Percentiles rank a stretch among this genome's conserved stretches.
Conservation (phyloP, 2,329 filamentous ascomycete species). For the Aspergillus cejpii region DNA sequence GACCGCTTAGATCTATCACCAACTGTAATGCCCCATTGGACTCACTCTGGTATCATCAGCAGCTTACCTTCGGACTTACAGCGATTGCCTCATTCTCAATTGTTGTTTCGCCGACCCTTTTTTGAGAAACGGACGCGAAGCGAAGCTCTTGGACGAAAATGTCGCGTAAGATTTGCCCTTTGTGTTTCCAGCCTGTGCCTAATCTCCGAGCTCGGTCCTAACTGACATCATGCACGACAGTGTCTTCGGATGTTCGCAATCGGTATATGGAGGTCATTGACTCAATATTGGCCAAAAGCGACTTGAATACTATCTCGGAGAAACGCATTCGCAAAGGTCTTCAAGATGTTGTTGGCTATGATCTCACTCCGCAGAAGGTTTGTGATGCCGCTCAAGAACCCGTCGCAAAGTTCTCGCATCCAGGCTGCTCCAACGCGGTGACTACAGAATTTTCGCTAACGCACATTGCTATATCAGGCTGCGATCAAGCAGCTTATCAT, state of each 20-base stretch:
- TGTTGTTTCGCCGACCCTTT: not conserved
- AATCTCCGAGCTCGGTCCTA: slow-evolving; percentile 14
- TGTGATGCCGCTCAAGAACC: slow-evolving; percentile 10
- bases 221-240: slow-evolving; percentile 31
- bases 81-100: slow-evolving; percentile 12
- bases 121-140: slow-evolving; percentile 3
- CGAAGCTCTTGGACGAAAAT: slow-evolving; percentile 22
- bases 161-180: slow-evolving; percentile 32
- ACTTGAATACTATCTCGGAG: slow-evolving; percentile 58
- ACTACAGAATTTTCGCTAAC: slow-evolving; percentile 12
- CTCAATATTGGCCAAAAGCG: slow-evolving; percentile 53
- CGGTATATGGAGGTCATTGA: slow-evolving; percentile 56
- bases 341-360: slow-evolving; percentile 54
- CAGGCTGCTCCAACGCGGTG: not conserved
- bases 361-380: slow-evolving; percentile 58
- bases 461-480: slow-evolving; percentile 41
- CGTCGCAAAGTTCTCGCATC: slow-evolving; percentile 7
- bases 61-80: not conserved
- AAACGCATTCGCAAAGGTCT: slow-evolving; percentile 60
- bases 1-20: slow-evolving; percentile 15
- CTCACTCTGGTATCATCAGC: slow-evolving; percentile 3
- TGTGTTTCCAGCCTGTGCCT: slow-evolving; percentile 19
- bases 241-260: slow-evolving; percentile 45
- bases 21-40: slow-evolving; percentile 4
- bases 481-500: slow-evolving; percentile 67